Evolutionary conservation across 352 stramenopile species (phyloP).

Genomic region (Pythium grandisporangium): DNA sequence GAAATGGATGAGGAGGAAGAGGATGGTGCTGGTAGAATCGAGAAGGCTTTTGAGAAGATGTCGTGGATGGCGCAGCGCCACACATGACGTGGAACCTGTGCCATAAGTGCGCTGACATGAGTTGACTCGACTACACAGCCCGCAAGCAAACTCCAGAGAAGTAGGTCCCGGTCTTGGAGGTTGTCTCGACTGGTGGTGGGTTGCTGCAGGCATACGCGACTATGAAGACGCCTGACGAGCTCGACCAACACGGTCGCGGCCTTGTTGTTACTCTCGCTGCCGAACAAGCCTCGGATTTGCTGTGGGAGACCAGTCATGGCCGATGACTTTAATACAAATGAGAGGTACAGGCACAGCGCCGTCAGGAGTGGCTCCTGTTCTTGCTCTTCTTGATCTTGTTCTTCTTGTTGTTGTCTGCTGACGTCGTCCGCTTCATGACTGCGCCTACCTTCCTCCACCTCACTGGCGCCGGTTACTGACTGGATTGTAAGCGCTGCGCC

Average conservation of each 20-base stretch:
- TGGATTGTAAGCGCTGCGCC: no score
- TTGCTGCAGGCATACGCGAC: no score
- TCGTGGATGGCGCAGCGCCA: constrained; percentile 7
- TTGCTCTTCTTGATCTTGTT: constrained; percentile 5
- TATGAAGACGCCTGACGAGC: no score
- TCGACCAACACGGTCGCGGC: no score
- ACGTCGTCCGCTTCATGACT: background rate
- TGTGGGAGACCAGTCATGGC: no score
- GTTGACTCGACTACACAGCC: constrained; percentile 1
- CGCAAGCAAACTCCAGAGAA: constrained; percentile 10
- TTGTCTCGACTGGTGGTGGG: no score
- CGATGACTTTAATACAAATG: no score
- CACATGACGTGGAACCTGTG: constrained; percentile 2
- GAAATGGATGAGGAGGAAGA: no score
- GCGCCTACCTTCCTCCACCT: constrained; percentile 2
- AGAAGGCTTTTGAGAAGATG: constrained; percentile 2
- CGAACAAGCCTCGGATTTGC: no score
- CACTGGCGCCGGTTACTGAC: constrained; percentile 11
- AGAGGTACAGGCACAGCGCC: constrained; percentile 44
- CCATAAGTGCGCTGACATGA: constrained; percentile 4
- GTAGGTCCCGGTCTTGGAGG: no score
- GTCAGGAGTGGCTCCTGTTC: constrained; percentile 19
- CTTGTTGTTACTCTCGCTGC: no score
- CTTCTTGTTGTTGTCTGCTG: background rate
- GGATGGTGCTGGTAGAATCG: no score